phyloP scores from a whole-genome alignment of 148 eudicot genomes.

The Chenopodium formosanum region DNA sequence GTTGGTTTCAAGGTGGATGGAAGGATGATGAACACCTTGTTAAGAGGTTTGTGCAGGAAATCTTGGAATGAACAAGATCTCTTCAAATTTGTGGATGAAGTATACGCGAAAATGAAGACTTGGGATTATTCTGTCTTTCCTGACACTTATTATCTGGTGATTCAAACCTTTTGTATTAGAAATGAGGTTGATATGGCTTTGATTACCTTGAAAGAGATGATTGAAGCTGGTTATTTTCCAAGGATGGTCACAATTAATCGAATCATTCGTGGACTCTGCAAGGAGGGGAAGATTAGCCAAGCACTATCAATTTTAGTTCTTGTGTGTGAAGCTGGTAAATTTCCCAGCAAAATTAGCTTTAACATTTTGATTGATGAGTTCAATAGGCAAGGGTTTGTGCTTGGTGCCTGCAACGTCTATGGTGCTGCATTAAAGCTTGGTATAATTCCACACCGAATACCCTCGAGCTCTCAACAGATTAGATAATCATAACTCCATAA shows the following conservation, averaged over 20 bases:
- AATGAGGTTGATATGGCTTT: constrained; percentile 49
- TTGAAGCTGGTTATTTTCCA: constrained; percentile 51
- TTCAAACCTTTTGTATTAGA: constrained; percentile 67
- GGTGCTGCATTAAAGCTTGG: constrained; percentile 70
- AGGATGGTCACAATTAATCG: constrained; percentile 49
- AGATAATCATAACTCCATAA: background rate
- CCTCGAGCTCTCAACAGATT: constrained; percentile 18
- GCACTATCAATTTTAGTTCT: constrained; percentile 54
- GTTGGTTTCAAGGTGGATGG: constrained; percentile 60
- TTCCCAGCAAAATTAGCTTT: constrained; percentile 47
- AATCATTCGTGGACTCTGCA: constrained; percentile 56
- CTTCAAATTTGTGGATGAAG: constrained; percentile 37
- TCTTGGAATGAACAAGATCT: constrained; percentile 43
- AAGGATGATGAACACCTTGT: constrained; percentile 68
- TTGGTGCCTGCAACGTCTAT: constrained; percentile 45
- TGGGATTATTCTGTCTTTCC: constrained; percentile 36
- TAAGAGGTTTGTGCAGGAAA: constrained; percentile 68
- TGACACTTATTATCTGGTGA: constrained; percentile 42
- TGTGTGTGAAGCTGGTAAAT: constrained; percentile 35
- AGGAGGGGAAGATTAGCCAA: constrained; percentile 42
- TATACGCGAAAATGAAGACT: constrained; percentile 52
- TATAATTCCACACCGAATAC: constrained; percentile 43
- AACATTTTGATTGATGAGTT: constrained; percentile 57
- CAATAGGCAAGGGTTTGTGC: constrained; percentile 41
- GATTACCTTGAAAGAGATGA: constrained; percentile 42